Evolutionary conservation across 2,329 filamentous ascomycete species (phyloP), one percentile per base, ranked within the genome.

Genomic region (Nannizziopsis arthrosporioides): DNA sequence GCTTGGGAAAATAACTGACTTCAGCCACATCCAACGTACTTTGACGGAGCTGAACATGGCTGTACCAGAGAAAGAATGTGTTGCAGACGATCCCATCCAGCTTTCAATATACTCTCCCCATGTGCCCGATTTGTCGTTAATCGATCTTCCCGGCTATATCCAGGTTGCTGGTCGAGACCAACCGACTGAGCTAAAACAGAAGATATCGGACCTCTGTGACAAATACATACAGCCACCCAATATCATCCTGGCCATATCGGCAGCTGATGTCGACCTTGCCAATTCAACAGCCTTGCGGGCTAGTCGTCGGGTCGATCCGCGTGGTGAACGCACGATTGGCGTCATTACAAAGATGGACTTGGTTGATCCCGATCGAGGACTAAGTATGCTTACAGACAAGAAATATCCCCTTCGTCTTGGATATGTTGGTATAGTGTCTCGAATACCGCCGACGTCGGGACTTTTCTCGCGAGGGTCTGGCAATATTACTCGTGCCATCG

Each of bases 281-380:
- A 98, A 98, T 65, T 98, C 92, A 1, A 92, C 92, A 5, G 89
- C 92, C 5, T 69, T 98, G 18, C 77, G 89, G 57, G 88, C 92
- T 14, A 94, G 89, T 56, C 78, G 92, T 53, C 78, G 90, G 56
- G 89, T 96, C 22, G 92, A 98, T 60, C 92, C 92, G 1, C 77
- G 92, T 52, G 92, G 92, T 47, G 92, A 98, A 68, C 78, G 92
- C 53, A 98, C 92, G 0, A 98, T 98, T 61, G 92, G 92, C 39
- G 92, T 98, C n/a, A 82, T 98, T 37, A 98, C 92, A 2, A 98
- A 98, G 70, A 95, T 98, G 90, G 92, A 98, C 60, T 74, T 98
- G 17, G 89, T 98, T 6, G 90, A 96, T 56, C 76, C 92, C 2
- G 71, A 73, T 6, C 80, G 90, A 50, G 92, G 89, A 27, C 76